Evolutionary conservation across 441 rosid genomes (phyloP), one percentile per base, ranked within the genome.

Genomic region (Dalechampia spathulata): DNA sequence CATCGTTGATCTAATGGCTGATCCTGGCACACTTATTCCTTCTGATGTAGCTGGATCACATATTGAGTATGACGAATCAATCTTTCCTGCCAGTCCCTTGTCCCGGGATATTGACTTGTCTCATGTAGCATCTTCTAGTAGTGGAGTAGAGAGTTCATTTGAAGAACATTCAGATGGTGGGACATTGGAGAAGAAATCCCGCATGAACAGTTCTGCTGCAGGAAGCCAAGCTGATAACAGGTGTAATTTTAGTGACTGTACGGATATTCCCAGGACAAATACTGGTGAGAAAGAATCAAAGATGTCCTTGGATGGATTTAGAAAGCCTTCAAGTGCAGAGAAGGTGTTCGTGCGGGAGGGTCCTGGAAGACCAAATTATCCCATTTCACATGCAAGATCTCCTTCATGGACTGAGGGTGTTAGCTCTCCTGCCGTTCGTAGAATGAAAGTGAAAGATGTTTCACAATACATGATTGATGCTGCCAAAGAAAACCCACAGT

Each of bases 391-490:
- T 75, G 82, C 77, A 51, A 83, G 96, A 71, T 85, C 90, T 61
- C 99, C 96, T 62, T 92, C 99, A 49, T 92, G 99, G 99, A 92
- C 99, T 23, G 99, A 92, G 83, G 99, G 99, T 58, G 85, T 88
- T 64, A 83, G 81, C 72, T 92, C 92, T 41, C 96, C 96, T 15
- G 94, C 96, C 53, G 96, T 65, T 6, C 92, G 58, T 48, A 80
- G 80, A 72, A 88, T 83, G 99, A 86, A 92, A 78, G 96, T 86
- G 67, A 92, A 89, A 86, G 88, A 92, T 72, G 96, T 92, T 68
- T 92, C 99, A 36, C 83, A 74, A 56, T 92, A 92, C 67, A 85
- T 92, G 96, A 85, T 92, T 65, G 86, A 92, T 74, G 99, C 96
- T 61, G 95, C 99, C 55, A 89, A 92, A 76, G 99, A 88, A 68